Evolutionary conservation across 371 early-diverging fungal species (phyloP), one percentile per base, ranked within the genome.

Genomic region (Parasitella parasitica): DNA sequence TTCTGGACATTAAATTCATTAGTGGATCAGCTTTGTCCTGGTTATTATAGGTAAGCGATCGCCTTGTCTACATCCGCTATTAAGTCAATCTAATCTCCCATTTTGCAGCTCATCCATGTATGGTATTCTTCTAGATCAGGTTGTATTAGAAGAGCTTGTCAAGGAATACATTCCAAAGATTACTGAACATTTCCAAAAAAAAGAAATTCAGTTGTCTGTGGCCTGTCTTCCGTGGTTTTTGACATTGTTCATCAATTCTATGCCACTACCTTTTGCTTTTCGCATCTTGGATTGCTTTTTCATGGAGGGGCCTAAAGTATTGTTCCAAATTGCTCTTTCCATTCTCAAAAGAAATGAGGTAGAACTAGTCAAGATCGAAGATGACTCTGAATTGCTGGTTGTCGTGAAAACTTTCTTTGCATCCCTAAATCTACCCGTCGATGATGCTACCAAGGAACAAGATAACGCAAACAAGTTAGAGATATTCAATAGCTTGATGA

Each of bases 151-250:
- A 69, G 84, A 86, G 35, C 69, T 97, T 63, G 89, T 95, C 18
- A 84, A 83, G 52, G 83, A 83, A 37, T 84, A 84, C 8, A 87
- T 93, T 85, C 90, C 93, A 0, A 78, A 86, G 16, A 71, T 97
- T 61, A 80, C 86, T 41, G 84, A 79, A 1, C 93, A 95, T 68
- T 85, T 95, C 36, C 88, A 88, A 50, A 85, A 85, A 64, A 83
- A 81, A 49, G 95, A 97, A 61, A 95, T 97, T 32, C 97, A 97
- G 67, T 81, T 98, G 8, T 95, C 96, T 1, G 93, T 97, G 0
- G 95, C 94, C 4, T 96, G 94, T 59, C 70, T 97, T 41, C 95
- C 97, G 4, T 97, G 97, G 98, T 96, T 98, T 74, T 80, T 98
- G 53, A 93, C 94, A 30, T 73, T 98, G 32, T 98, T 89, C 67